phyloP scores from a whole-genome alignment of 2,329 filamentous ascomycete genomes.

The Fonsecaea multimorphosa region DNA sequence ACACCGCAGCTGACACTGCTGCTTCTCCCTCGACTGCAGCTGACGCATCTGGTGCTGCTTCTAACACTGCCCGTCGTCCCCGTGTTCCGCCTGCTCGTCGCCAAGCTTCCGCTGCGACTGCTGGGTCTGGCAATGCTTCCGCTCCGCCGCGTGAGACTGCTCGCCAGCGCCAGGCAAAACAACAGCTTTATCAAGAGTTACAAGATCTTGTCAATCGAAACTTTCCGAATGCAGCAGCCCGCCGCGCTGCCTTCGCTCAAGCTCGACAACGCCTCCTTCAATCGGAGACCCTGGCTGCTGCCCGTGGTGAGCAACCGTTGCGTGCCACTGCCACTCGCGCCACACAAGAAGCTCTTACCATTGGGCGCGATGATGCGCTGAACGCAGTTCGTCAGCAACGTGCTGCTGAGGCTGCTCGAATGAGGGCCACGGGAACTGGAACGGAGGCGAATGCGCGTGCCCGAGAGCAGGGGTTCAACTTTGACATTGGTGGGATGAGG shows the following conservation, averaged over 20 bases:
- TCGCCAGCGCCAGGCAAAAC: background rate
- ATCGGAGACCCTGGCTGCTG: slow-evolving; percentile 28
- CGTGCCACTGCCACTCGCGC: slow-evolving; percentile 19
- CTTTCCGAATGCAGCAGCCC: background rate
- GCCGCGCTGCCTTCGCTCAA: slow-evolving; percentile 19
- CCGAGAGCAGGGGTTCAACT: background rate
- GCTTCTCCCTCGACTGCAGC: background rate
- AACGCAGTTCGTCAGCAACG: background rate
- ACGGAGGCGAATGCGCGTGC: background rate
- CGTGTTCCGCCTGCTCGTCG: too few relatives aligned
- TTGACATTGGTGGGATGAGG: slow-evolving; percentile 19
- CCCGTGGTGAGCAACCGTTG: slow-evolving; percentile 11
- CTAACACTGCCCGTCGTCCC: too few relatives aligned
- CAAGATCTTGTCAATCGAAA: slow-evolving; percentile 1
- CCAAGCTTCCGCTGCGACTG: background rate
- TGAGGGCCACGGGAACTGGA: background rate
- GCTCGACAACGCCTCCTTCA: slow-evolving; percentile 21
- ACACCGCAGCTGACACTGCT: background rate
- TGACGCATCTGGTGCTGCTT: background rate
- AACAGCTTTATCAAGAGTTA: slow-evolving; percentile 5
- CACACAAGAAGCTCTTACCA: background rate
- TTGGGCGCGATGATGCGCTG: background rate
- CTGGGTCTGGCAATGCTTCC: background rate
- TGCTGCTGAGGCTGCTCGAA: slow-evolving; percentile 1
- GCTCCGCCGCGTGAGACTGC: background rate